Evolutionary conservation across 192 early-diverging fungal species (phyloP), one percentile per base, ranked within the genome.

Genomic region (Linnemannia hyalina): DNA sequence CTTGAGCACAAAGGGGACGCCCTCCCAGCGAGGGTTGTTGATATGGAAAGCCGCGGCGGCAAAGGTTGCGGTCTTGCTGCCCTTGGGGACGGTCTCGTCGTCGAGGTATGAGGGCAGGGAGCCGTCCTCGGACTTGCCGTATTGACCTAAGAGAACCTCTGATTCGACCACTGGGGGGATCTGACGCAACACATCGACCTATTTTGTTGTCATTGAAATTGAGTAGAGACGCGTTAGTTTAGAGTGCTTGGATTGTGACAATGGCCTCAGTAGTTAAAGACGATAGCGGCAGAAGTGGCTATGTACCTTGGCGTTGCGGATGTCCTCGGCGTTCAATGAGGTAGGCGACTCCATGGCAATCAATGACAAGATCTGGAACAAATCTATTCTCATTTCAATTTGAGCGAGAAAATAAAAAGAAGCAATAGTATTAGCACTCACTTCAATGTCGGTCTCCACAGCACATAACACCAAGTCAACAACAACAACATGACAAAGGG

Each of bases 11-110:
- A 97, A 97, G 23, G 96, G 96, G 42, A 97, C 96, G 63, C 94
- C 96, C 77, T 96, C 93, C 98, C 98, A 99, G 63, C 98, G 96
- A 72, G 97, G 97, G 91, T 97, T 98, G 82, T 98, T 93, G 76
- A 99, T 97, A 75, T 94, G 93, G 85, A 98, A 93, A 15, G 96
- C 96, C 42, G 93, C 92, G 15, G 96, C 95, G 9, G 98, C 98
- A 85, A 94, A 99, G 3, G 98, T 99, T 36, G 98, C 96, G 23
- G 96, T 97, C 57, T 93, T 91, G 57, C 95, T 97, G 49, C 91
- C 94, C 81, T 95, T 93, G 75, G 96, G 96, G 41, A 99, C 95
- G 6, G 95, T 96, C 52, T 93, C 92, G 80, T 99, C 98, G 54
- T 99, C 97, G 80, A 96, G 91, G 90, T 98, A 99, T n/a, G 97